Conservation (phyloP, 495 filamentous ascomycete species). For the Cercophora sp. region DNA sequence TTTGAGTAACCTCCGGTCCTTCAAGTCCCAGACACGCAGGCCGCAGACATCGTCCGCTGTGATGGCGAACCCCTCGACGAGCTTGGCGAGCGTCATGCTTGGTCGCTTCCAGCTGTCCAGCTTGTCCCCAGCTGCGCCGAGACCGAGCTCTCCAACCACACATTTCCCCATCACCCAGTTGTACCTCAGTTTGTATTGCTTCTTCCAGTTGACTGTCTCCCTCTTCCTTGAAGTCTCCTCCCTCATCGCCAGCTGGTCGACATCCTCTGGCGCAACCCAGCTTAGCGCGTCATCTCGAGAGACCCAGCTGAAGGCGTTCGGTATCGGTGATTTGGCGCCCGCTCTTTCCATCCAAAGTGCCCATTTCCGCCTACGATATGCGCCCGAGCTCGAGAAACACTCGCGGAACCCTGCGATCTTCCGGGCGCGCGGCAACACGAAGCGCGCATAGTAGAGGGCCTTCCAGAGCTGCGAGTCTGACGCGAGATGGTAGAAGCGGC, state of each 20-base stretch:
- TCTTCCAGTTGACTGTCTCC: conserved; percentile 66
- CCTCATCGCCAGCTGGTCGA: background rate
- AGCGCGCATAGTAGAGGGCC: conserved; percentile 78
- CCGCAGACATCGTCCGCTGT: conserved; percentile 68
- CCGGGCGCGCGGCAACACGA: conserved; percentile 78
- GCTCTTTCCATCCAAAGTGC: conserved; percentile 72
- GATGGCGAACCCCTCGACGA: conserved; percentile 71
- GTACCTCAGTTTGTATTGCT: conserved; percentile 81
- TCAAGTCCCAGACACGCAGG: conserved; percentile 74
- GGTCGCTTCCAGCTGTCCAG: conserved; percentile 2
- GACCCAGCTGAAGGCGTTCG: no score
- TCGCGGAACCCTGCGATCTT: conserved; percentile 67
- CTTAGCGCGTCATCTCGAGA: conserved; percentile 46
- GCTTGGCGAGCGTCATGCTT: conserved; percentile 57
- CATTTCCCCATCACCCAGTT: conserved; percentile 90
- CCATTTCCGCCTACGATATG: conserved; percentile 38
- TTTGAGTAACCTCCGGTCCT: conserved; percentile 53
- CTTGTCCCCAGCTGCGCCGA: conserved; percentile 36
- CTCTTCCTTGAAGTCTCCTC: conserved; percentile 1
- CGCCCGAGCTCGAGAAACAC: conserved; percentile 24
- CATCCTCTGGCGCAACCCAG: conserved; percentile 26
- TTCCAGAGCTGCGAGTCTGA: conserved; percentile 91
- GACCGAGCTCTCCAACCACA: conserved; percentile 68
- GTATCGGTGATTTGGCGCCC: conserved; percentile 45
- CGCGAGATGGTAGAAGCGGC: conserved; percentile 67